Conservation (phyloP, 768 basidiomycete genomes). For the Russula olivacea region DNA sequence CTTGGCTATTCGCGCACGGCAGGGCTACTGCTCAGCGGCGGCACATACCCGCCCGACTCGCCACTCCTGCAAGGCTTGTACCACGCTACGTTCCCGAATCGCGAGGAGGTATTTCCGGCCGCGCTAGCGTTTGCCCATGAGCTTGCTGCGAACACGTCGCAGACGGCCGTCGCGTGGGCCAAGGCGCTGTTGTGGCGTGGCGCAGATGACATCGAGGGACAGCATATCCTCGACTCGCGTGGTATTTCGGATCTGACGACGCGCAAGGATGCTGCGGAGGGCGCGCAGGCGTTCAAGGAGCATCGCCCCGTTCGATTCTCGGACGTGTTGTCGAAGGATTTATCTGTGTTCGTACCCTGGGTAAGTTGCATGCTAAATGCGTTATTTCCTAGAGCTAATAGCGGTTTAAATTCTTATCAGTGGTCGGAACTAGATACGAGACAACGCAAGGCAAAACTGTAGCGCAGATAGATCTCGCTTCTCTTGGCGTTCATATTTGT, state of each 20-base stretch:
- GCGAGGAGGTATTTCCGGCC: conserved; percentile 48
- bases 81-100: conserved; percentile 42
- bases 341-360: conserved; percentile 48
- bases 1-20: conserved; percentile 47
- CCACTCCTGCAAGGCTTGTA: conserved; percentile 42
- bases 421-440: conserved; percentile 30
- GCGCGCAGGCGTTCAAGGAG: conserved; percentile 45
- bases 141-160: conserved; percentile 46
- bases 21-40: conserved; percentile 46
- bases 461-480: neutral
- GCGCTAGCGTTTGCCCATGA: conserved; percentile 49
- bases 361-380: conserved; percentile 32
- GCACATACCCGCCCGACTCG: conserved; percentile 41
- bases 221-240: conserved; percentile 48
- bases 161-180: conserved; percentile 45
- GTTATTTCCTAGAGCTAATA: neutral
- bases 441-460: conserved; percentile 17
- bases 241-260: conserved; percentile 39
- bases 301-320: conserved; percentile 41
- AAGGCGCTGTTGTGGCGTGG: conserved; percentile 50
- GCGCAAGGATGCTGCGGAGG: conserved; percentile 43
- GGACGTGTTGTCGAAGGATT: conserved; percentile 39
- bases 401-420: conserved; percentile 25
- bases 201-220: conserved; percentile 46
- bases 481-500: neutral